Evolutionary conservation across 1,139 yeast genomes (phyloP).

Genomic region (Torulaspora pretoriensis): DNA sequence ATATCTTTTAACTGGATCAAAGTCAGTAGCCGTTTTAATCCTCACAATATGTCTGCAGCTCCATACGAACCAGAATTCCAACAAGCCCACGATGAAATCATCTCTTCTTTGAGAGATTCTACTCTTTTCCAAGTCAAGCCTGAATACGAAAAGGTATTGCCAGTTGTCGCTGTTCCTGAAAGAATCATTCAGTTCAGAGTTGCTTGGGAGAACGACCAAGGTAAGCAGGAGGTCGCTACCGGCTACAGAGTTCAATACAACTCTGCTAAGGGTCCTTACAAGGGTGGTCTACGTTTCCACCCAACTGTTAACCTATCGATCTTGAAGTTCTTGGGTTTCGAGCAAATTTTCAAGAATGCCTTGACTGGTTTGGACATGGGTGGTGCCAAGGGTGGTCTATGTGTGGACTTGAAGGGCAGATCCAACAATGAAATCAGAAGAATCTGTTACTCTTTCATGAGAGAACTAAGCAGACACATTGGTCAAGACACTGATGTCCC

Average conservation of each 20-base stretch:
- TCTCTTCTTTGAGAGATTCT: conserved; percentile 84
- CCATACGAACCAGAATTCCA: conserved; percentile 90
- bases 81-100: conserved; percentile 95
- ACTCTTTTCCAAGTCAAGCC: conserved; percentile 87
- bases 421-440: conserved; percentile 92
- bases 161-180: conserved; percentile 92
- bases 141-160: conserved; percentile 81
- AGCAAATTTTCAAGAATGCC: conserved; percentile 97
- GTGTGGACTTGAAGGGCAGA: conserved; percentile 94
- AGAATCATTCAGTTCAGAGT: conserved; percentile 96
- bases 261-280: conserved; percentile 98
- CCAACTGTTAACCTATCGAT: conserved; percentile 94
- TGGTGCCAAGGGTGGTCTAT: conserved; percentile 99
- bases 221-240: conserved; percentile 86
- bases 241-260: conserved; percentile 99
- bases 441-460: conserved; percentile 94
- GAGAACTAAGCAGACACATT: conserved; percentile 91
- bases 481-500: conserved; percentile 98
- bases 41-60: conserved; percentile 10
- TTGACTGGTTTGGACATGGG: conserved; percentile 97
- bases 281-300: conserved; percentile 98
- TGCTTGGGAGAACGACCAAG: conserved; percentile 94
- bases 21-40: background rate
- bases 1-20: background rate
- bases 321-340: conserved; percentile 94